Evolutionary conservation across 495 filamentous ascomycete genomes (phyloP), one percentile per base, ranked within the genome.

Genomic region (Penicillium canariense): DNA sequence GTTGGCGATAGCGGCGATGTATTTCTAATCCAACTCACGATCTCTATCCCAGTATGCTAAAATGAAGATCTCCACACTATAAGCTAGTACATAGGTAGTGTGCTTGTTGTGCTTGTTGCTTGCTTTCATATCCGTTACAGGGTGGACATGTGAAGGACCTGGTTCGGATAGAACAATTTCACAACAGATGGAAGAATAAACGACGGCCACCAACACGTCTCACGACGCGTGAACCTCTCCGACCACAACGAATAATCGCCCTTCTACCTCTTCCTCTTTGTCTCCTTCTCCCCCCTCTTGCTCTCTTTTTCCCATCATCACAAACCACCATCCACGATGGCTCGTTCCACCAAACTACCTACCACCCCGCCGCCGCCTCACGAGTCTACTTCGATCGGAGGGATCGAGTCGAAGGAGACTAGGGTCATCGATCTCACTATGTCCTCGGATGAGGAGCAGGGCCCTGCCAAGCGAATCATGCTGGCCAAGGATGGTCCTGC

Each of bases 1-100:
- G 54, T 42, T 68, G 66, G 65, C 52, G 63, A 45, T 73, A 46
- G 23, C 20, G 2, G 14, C 20, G 8, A 52, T 53, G 40, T 53
- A 53, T 14, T 46, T 53, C 17, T 46, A 46, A 12, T 46, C n/a
- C n/a, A n/a, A n/a, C n/a, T n/a, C n/a, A n/a, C n/a, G n/a, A n/a
- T n/a, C n/a, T n/a, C n/a, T 11, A 34, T 31, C 7, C 15, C n/a
- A 20, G 23, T 28, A 46, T 30, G 43, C 28, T 17, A 46, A 14
- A 22, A n/a, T n/a, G n/a, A n/a, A n/a, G n/a, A n/a, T n/a, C n/a
- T n/a, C n/a, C n/a, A n/a, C n/a, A n/a, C n/a, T n/a, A n/a, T n/a
- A n/a, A n/a, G n/a, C n/a, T n/a, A n/a, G n/a, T n/a, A n/a, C n/a
- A n/a, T n/a, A n/a, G n/a, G n/a, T n/a, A n/a, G n/a, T n/a, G n/a